A percentile compares a stretch with the other conserved stretches of the same genome.
Evolutionary conservation across 2,329 filamentous ascomycete species (phyloP).

Genomic region (Aaosphaeria pasadenensis): DNA sequence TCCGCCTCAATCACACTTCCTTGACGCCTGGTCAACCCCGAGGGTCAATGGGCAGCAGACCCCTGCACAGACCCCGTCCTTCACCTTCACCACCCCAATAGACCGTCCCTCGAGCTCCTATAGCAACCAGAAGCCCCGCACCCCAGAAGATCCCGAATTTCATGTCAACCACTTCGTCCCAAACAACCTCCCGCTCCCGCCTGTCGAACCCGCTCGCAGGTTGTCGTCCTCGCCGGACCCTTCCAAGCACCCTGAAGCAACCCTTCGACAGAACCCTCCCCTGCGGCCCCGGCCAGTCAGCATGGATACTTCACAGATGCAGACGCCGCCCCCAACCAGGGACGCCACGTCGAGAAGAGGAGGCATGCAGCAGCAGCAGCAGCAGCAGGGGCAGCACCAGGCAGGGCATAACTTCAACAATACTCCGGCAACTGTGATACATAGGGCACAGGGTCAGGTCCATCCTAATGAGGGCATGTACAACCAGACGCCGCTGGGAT

Average conservation of each 20-base stretch:
- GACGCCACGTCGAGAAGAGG: slow-evolving; percentile 51
- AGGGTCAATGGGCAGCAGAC: slow-evolving; percentile 40
- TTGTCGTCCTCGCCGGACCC: slow-evolving; percentile 58
- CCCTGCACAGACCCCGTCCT: slow-evolving; percentile 40
- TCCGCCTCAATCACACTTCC: slow-evolving; percentile 44
- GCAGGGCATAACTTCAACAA: slow-evolving; percentile 15
- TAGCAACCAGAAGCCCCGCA: slow-evolving; percentile 31
- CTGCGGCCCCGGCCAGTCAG: slow-evolving; percentile 20
- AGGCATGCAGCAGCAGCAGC: slow-evolving; percentile 13
- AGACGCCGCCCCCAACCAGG: slow-evolving; percentile 61
- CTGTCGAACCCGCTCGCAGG: slow-evolving; percentile 58
- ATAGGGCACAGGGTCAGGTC: slow-evolving; percentile 35
- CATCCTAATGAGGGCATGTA: slow-evolving; percentile 24
- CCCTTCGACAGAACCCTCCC: slow-evolving; percentile 12
- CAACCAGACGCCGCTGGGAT: slow-evolving; percentile 44
- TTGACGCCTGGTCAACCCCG: slow-evolving; percentile 50
- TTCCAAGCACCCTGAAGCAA: slow-evolving; percentile 13
- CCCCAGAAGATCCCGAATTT: slow-evolving; percentile 44
- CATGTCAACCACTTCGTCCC: slow-evolving; percentile 63
- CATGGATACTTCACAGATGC: slow-evolving; percentile 51
- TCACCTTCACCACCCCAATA: slow-evolving; percentile 34
- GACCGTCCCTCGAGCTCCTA: slow-evolving; percentile 30
- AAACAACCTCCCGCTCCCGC: slow-evolving; percentile 54
- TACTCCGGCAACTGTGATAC: slow-evolving; percentile 40
- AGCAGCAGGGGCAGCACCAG: slow-evolving; percentile 10